Conservation (phyloP, 495 filamentous ascomycete species). For the Aspergillus panamensis region DNA sequence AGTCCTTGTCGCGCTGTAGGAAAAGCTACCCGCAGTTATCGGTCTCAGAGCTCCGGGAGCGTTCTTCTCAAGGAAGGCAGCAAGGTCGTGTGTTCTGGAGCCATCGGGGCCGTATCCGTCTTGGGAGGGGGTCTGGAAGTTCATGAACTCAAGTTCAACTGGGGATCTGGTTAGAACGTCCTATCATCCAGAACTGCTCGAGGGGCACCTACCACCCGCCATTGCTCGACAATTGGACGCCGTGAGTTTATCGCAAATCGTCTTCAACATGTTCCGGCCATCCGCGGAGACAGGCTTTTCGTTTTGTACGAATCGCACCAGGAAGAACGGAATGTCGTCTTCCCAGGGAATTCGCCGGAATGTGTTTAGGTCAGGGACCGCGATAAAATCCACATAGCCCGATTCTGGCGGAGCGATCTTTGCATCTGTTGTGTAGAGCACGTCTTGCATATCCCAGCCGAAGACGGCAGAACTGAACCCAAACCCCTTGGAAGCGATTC, state of each 20-base stretch:
- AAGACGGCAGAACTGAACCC: slow-evolving; percentile 95
- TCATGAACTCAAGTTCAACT: slow-evolving; percentile 95
- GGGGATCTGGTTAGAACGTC: neutral
- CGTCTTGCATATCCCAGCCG: slow-evolving; percentile 95
- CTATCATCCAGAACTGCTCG: neutral
- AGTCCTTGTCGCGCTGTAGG: slow-evolving; percentile 82
- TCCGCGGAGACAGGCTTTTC: slow-evolving; percentile 63
- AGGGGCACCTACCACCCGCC: slow-evolving; percentile 66
- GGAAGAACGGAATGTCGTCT: slow-evolving; percentile 83
- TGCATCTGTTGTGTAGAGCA: slow-evolving; percentile 75
- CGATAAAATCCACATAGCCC: slow-evolving; percentile 82
- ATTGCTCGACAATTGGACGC: slow-evolving; percentile 65
- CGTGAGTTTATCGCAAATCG: slow-evolving; percentile 58
- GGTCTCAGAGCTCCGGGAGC: slow-evolving; percentile 61
- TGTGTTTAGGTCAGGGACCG: slow-evolving; percentile 67
- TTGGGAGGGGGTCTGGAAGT: slow-evolving; percentile 65
- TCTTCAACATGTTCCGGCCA: slow-evolving; percentile 67
- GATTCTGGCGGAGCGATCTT: slow-evolving; percentile 81
- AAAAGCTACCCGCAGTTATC: slow-evolving; percentile 89
- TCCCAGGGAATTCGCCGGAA: slow-evolving; percentile 91
- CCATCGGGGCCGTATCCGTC: slow-evolving; percentile 37
- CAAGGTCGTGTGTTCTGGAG: slow-evolving; percentile 58
- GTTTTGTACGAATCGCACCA: slow-evolving; percentile 68
- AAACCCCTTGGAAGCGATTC: slow-evolving; percentile 72
- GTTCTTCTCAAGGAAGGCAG: slow-evolving; percentile 64